Evolutionary conservation across 2,329 filamentous ascomycete species (phyloP).

Genomic region (Fusarium robinianum): DNA sequence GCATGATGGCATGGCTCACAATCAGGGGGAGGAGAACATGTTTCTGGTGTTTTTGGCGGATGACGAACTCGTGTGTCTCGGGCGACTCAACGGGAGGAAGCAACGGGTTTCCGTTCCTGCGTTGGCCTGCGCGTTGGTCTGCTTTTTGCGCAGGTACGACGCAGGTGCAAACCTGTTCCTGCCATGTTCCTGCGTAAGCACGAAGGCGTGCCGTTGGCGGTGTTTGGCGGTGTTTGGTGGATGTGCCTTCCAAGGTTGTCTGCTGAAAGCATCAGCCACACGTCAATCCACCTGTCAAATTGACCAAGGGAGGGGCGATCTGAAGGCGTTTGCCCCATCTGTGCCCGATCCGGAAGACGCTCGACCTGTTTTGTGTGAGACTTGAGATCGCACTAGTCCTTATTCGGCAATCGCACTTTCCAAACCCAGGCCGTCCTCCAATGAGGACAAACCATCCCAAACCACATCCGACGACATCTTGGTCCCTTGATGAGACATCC

Average conservation of each 20-base stretch:
- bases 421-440: slow-evolving; percentile 3
- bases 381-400: slow-evolving; percentile 6
- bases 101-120: slow-evolving; percentile 16
- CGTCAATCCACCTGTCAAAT: slow-evolving; percentile 16
- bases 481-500: no score
- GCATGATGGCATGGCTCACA: no score
- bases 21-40: neutral
- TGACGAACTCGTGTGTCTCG: no score
- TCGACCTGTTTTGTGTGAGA: slow-evolving; percentile 9
- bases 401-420: neutral
- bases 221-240: neutral
- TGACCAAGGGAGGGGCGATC: slow-evolving; percentile 11
- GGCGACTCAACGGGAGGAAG: no score
- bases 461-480: no score
- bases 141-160: slow-evolving; percentile 4
- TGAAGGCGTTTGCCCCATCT: slow-evolving; percentile 23
- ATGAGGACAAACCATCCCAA: slow-evolving; percentile 2
- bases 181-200: slow-evolving; percentile 8
- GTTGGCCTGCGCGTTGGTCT: slow-evolving; percentile 6
- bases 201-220: neutral
- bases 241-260: slow-evolving; percentile 21
- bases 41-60: no score
- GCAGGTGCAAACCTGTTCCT: slow-evolving; percentile 2
- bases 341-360: slow-evolving; percentile 7
- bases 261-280: slow-evolving; percentile 23